Percentiles rank a stretch among this genome's conserved stretches.
phyloP scores from a whole-genome alignment of 2,329 filamentous ascomycete genomes.

The Colletotrichum navitas region DNA sequence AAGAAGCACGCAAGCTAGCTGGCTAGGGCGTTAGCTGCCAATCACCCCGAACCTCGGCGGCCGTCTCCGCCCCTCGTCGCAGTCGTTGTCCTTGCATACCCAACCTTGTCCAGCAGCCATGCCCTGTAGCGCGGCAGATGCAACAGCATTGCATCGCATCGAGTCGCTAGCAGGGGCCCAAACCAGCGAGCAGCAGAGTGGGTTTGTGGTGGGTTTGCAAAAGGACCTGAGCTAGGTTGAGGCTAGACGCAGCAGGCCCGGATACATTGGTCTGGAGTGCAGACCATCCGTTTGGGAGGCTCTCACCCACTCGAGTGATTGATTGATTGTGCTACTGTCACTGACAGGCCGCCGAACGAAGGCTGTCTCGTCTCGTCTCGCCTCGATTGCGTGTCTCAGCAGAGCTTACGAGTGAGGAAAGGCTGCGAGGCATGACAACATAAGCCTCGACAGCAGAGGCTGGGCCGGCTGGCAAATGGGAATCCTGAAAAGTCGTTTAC shows the following conservation, averaged over 20 bases:
- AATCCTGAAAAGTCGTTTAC: not conserved
- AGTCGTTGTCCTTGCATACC: slow-evolving; percentile 37
- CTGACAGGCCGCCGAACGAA: slow-evolving; percentile 18
- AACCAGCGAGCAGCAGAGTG: slow-evolving; percentile 31
- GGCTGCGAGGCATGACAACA: not conserved
- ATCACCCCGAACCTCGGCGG: slow-evolving; percentile 30
- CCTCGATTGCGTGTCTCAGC: not conserved
- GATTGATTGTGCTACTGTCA: slow-evolving; percentile 11
- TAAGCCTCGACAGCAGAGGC: slow-evolving; percentile 5
- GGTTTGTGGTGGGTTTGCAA: slow-evolving; percentile 42
- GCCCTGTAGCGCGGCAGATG: slow-evolving; percentile 43
- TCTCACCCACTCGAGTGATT: not conserved
- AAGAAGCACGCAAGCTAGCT: slow-evolving; percentile 37
- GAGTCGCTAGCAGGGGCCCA: slow-evolving; percentile 28
- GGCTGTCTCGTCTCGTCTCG: not conserved
- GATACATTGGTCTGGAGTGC: slow-evolving; percentile 16
- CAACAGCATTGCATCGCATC: slow-evolving; percentile 42
- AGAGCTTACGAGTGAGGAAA: not conserved
- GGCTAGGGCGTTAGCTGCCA: slow-evolving; percentile 24
- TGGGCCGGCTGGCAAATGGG: slow-evolving; percentile 5
- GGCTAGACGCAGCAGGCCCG: slow-evolving; percentile 32
- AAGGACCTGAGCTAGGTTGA: slow-evolving; percentile 43
- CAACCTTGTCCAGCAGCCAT: slow-evolving; percentile 39
- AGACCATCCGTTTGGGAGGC: slow-evolving; percentile 25
- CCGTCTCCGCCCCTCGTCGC: slow-evolving; percentile 30